Evolutionary conservation across 2,329 filamentous ascomycete species (phyloP), one percentile per base, ranked within the genome.

Genomic region (Alternaria metachromatica): DNA sequence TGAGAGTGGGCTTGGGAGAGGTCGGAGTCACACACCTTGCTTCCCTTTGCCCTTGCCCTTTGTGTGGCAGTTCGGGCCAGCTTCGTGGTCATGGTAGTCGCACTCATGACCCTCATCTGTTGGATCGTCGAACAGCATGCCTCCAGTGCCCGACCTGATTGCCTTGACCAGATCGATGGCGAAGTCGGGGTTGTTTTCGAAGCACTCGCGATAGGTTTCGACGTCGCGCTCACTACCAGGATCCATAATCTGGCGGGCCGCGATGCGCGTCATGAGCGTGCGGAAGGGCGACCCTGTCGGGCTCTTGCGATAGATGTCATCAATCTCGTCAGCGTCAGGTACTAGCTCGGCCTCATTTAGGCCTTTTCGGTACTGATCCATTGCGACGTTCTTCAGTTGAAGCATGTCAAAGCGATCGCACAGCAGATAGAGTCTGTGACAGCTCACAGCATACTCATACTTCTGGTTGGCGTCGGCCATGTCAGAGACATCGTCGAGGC

Each of bases 231-330:
- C 80, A 58, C 78, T 82, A 28, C 82, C 84, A 0, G 85, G 85
- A 66, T 87, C 85, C 85, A 87, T 87, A 64, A 87, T 85, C 75
- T 87, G 85, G 25, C 85, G 78, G 5, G 85, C 85, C n/a, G 85
- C 85, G 51, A 87, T 87, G 64, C 81, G 79, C 58, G 83, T 82
- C 81, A 87, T 84, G 20, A 87, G 77, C 28, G 73, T 78, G 37
- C 84, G 79, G 70, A 87, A 87, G 1, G 84, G 83, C 57, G 83
- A 85, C 5, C 73, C 77, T 3, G 67, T 55, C 4, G 82, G 80
- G 30, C 82, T 84, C 54, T 78, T 77, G 55, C 83, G 81, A 72
- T 87, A 87, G 21, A 87, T 85, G 8, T 84, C 82, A 63, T 84
- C 82, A 66, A 87, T 85, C 74, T 87, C 85, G 37, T 86, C 83